phyloP scores from a whole-genome alignment of 768 basidiomycete species.

The Glaciozyma antarctica region DNA sequence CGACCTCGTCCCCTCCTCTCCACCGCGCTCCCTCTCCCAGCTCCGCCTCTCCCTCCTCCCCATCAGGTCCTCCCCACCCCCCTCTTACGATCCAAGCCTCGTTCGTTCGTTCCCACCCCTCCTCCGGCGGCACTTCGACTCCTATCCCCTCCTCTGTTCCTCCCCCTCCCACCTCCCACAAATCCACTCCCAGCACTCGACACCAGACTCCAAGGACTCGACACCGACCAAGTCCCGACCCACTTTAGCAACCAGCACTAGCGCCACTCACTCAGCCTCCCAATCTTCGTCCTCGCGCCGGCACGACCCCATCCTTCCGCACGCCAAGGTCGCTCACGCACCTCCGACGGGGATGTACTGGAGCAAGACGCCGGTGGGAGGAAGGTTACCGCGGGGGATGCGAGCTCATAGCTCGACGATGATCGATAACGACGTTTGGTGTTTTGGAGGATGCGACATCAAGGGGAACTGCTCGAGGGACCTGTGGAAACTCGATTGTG shows the following conservation, averaged over 20 bases:
- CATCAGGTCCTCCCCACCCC: not conserved
- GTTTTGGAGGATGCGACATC: constrained; percentile 83
- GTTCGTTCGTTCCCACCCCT: not conserved
- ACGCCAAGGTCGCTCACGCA: constrained; percentile 39
- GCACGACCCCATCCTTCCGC: not conserved
- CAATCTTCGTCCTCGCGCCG: not conserved
- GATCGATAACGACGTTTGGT: constrained; percentile 71
- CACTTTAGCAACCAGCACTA: not conserved
- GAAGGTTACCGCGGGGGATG: constrained; percentile 57
- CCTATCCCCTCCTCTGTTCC: not conserved
- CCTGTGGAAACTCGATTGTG: constrained; percentile 75
- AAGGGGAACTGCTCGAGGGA: constrained; percentile 58
- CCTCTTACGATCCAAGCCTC: not conserved
- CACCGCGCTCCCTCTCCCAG: not conserved
- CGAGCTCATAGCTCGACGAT: constrained; percentile 76
- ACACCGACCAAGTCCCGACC: not conserved
- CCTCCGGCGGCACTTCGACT: not conserved
- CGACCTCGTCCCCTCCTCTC: not conserved
- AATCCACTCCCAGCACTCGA: not conserved
- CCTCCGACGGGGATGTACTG: constrained; percentile 75
- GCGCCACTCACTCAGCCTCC: not conserved
- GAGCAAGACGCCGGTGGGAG: constrained; percentile 73
- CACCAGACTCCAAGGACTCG: not conserved
- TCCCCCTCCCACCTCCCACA: not conserved
- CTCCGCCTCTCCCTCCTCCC: not conserved